Evolutionary conservation across 106 monocot genomes (phyloP).

Genomic region (Allium cepa): DNA sequence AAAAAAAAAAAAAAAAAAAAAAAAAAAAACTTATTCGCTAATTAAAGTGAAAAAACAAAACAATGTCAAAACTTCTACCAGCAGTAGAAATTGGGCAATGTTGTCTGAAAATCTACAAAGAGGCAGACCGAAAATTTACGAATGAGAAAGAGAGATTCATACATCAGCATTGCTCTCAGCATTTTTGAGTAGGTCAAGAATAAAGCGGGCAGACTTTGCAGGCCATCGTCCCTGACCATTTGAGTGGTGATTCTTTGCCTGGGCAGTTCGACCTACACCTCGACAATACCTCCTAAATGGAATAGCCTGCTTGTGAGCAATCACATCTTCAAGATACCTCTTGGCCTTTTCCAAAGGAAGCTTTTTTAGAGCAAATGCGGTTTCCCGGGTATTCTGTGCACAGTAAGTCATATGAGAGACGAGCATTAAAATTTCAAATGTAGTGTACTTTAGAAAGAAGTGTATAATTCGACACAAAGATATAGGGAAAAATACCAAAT

Average conservation of each 20-base stretch:
- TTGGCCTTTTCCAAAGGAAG: constrained; percentile 34
- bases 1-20: no score
- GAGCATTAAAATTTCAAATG: background rate
- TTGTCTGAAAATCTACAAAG: no score
- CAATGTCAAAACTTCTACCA: no score
- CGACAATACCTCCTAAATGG: constrained; percentile 34
- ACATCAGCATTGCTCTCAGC: constrained; percentile 70
- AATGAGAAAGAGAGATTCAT: background rate
- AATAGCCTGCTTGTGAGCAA: constrained; percentile 43
- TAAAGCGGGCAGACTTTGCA: constrained; percentile 46
- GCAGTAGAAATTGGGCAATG: no score
- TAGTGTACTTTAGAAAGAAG: background rate
- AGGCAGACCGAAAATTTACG: background rate
- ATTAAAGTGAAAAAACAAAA: no score
- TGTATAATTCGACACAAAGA: no score
- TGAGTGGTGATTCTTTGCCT: constrained; percentile 30
- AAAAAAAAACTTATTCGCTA: no score
- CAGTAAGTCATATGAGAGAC: no score
- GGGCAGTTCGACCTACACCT: constrained; percentile 45
- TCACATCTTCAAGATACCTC: constrained; percentile 43
- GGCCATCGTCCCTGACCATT: constrained; percentile 57
- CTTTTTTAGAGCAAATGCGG: constrained; percentile 37
- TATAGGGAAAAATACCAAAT: no score
- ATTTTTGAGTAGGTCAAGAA: constrained; percentile 57
- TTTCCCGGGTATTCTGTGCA: constrained; percentile 32